A percentile compares a stretch with the other conserved stretches of the same genome.
Conservation (phyloP, 208 protist species). For the Acanthamoeba royreba region DNA sequence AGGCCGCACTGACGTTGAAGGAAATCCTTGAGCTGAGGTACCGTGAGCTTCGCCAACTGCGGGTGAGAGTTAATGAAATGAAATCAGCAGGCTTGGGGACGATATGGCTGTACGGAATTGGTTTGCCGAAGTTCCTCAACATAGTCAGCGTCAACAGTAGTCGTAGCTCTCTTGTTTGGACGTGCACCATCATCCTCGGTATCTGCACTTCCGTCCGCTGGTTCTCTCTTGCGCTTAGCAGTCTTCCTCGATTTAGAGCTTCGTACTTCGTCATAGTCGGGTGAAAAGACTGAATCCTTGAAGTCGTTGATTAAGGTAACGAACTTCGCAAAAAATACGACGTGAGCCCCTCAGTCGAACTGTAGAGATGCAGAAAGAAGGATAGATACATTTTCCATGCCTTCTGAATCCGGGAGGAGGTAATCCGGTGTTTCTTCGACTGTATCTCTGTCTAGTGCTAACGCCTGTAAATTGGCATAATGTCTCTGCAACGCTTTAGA, state of each 20-base stretch:
- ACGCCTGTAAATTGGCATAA: constrained; percentile 60
- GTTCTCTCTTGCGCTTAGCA: background rate
- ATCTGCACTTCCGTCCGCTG: too few species aligned
- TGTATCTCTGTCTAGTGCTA: constrained; percentile 62
- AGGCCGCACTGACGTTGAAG: background rate
- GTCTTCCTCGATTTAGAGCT: background rate
- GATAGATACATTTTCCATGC: background rate
- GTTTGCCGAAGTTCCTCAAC: background rate
- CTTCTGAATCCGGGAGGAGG: constrained; percentile 24
- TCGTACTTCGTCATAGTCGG: constrained; percentile 13
- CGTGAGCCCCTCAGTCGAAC: background rate
- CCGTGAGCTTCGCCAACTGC: constrained; percentile 43
- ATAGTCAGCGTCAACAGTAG: background rate
- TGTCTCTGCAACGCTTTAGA: constrained; percentile 62
- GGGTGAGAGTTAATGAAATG: background rate
- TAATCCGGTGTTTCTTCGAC: constrained; percentile 50
- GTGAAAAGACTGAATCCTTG: constrained; percentile 23
- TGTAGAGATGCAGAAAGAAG: background rate
- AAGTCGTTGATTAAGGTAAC: constrained; percentile 18
- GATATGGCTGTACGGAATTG: background rate
- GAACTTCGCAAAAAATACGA: constrained; percentile 13
- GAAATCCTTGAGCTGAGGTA: constrained; percentile 26
- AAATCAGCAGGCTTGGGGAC: background rate
- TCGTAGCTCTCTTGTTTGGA: constrained; percentile 9
- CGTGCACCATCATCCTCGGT: too few species aligned